Base-by-base conservation (phyloP, 495 filamentous ascomycete genomes). In the Parmelia sp. region DNA sequence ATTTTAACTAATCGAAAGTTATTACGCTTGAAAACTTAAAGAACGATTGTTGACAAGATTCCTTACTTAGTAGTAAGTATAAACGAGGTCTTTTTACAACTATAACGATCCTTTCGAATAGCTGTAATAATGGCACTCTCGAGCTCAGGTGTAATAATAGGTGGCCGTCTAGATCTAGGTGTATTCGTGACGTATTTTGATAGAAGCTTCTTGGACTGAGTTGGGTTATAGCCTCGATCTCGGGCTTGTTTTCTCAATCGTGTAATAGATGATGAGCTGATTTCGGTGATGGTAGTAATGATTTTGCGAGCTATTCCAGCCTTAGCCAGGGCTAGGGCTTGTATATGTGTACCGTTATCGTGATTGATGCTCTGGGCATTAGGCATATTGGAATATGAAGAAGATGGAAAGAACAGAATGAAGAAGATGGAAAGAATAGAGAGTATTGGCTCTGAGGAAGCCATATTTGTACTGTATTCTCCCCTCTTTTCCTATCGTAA, bases 331-430 rank as follows among this genome's bases (percentile, higher is more conserved):
- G 35, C 7, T 9, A 60, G 36, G 8, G 35, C 58, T 45, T 60
- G 19, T 8, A 60, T 17, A 29, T 21, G 6, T 8, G 15, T 39
- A 10, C 58, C 36, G n/a, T 27, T 12, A 45, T 60, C 35, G 21
- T 60, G 58, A 56, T 56, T 56, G 53, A 56, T 11, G 19, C 42
- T 45, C 42, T 45, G 17, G 11, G 53, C 53, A 35, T 56, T 56
- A 3, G 53, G 53, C 42, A 45, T 45, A 14, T 40, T 14, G 5
- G 5, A 37, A 11, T 11, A 37, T 37, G 11, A 37, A 37, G 36
- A 37, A 37, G 11, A 37, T 37, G 36, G 5, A 37, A n/a, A n/a
- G n/a, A n/a, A n/a, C n/a, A n/a, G n/a, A n/a, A n/a, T n/a, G n/a
- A n/a, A n/a, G n/a, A n/a, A n/a, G n/a, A n/a, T n/a, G n/a, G n/a